These are phyloP conservation scores for Thermomucor indicae-seudaticae DNA, from an alignment of 371 early-diverging fungal species.

Conservation along the genomic window DNA sequence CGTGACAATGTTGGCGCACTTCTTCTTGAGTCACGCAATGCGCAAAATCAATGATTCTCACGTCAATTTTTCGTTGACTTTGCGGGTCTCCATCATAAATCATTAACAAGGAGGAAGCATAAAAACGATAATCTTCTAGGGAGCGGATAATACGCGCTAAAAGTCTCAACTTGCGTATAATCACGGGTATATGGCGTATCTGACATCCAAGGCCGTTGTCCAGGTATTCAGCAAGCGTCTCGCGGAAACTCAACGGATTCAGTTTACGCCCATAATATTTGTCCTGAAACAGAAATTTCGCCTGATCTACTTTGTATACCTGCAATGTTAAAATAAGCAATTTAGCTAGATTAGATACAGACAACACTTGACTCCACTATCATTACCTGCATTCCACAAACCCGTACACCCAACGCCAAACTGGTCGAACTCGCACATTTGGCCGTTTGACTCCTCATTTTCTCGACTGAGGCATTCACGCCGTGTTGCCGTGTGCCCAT, in stretches of 20 bases:
- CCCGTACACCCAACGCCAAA: conserved; percentile 81
- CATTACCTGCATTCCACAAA: conserved; percentile 95
- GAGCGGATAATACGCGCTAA: conserved; percentile 69
- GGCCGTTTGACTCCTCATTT: conserved; percentile 74
- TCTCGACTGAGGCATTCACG: conserved; percentile 74
- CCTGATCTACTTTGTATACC: conserved; percentile 75
- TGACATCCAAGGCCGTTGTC: conserved; percentile 74
- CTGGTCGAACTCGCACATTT: conserved; percentile 90
- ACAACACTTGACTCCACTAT: conserved; percentile 1
- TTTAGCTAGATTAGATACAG: neutral
- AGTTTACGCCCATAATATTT: conserved; percentile 93
- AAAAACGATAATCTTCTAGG: conserved; percentile 84
- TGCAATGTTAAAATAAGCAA: conserved; percentile 2
- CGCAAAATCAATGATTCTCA: conserved; percentile 94
- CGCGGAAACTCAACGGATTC: conserved; percentile 68
- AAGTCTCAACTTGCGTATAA: conserved; percentile 68
- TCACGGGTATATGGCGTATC: conserved; percentile 74
- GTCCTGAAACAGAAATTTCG: conserved; percentile 76
- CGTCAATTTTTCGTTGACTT: conserved; percentile 50
- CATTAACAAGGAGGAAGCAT: conserved; percentile 78
- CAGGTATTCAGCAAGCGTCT: conserved; percentile 78
- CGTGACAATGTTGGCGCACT: conserved; percentile 16
- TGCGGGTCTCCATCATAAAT: conserved; percentile 39
- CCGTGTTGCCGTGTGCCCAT: conserved; percentile 97
- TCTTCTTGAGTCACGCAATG: conserved; percentile 59